phyloP scores from a whole-genome alignment of 305 asterid genomes.

The Salvia sclarea region DNA sequence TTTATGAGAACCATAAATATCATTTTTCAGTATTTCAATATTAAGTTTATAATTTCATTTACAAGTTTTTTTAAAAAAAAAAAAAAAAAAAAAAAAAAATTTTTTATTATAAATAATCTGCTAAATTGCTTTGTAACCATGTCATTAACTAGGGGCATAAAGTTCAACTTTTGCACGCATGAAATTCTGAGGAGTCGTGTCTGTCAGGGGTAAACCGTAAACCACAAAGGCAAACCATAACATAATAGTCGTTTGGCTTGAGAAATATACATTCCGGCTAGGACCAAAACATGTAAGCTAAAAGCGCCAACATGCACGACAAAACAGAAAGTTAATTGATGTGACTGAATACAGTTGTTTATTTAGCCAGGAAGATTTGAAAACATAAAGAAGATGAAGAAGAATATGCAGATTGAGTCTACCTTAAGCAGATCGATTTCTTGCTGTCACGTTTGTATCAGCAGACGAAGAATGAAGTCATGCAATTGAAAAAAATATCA shows the following conservation, averaged over 20 bases:
- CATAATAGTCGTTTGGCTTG: neutral
- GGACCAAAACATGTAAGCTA: slow-evolving; percentile 9
- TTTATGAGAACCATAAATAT: neutral
- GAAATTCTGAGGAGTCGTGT: slow-evolving; percentile 16
- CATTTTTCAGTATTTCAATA: neutral
- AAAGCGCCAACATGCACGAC: slow-evolving; percentile 14
- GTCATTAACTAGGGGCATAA: neutral
- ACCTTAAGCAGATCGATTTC: slow-evolving; percentile 96
- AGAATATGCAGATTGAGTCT: slow-evolving; percentile 16
- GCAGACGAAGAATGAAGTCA: slow-evolving; percentile 32
- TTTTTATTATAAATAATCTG: too few relatives aligned
- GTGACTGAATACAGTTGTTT: slow-evolving; percentile 1
- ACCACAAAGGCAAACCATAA: slow-evolving; percentile 11
- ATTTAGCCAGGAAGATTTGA: neutral
- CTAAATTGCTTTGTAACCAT: neutral
- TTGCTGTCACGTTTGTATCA: slow-evolving; percentile 63
- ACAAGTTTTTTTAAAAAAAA: too few relatives aligned
- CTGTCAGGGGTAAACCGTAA: slow-evolving; percentile 6
- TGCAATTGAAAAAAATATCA: slow-evolving; percentile 41
- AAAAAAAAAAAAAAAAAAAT: too few relatives aligned
- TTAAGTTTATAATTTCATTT: neutral
- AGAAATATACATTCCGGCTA: neutral
- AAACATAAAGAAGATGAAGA: neutral
- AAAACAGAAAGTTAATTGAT: neutral
- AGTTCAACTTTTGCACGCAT: slow-evolving; percentile 23